Evolutionary conservation across 495 filamentous ascomycete genomes (phyloP).

Genomic region (Lentithecium fluviatile): DNA sequence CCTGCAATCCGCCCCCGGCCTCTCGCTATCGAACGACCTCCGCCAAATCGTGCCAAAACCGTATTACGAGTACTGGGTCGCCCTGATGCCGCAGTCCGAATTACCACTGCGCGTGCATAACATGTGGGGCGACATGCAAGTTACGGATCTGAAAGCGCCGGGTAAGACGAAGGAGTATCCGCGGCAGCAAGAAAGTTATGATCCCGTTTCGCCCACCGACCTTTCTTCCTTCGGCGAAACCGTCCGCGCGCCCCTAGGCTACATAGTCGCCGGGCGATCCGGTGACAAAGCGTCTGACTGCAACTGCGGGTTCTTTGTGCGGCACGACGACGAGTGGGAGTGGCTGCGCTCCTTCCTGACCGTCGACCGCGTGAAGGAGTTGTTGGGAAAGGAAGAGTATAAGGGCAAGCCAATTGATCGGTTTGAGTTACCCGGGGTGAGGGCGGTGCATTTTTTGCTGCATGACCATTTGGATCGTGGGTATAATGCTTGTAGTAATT

Average conservation of each 20-base stretch:
- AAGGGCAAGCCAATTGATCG: conserved; percentile 7
- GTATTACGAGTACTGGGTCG: conserved; percentile 37
- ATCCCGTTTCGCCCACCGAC: conserved; percentile 31
- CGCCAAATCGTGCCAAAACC: conserved; percentile 15
- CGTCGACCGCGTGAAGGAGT: not conserved
- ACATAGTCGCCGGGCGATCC: conserved; percentile 51
- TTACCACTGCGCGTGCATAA: conserved; percentile 30
- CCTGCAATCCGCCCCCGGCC: no score
- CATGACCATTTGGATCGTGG: conserved; percentile 22
- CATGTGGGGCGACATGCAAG: no score
- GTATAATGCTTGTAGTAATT: conserved; percentile 7
- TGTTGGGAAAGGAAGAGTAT: no score
- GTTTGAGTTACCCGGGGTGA: conserved; percentile 10
- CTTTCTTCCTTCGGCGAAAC: conserved; percentile 45
- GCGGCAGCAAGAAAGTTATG: conserved; percentile 34
- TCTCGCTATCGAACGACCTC: no score
- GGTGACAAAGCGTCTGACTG: conserved; percentile 48
- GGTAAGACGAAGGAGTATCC: not conserved
- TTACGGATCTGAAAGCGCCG: no score
- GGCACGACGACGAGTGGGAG: conserved; percentile 15
- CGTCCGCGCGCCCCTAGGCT: conserved; percentile 48
- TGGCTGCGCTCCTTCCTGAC: conserved; percentile 14
- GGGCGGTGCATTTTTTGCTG: conserved; percentile 16
- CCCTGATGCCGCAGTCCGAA: conserved; percentile 36
- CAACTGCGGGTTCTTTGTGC: conserved; percentile 14